A percentile compares a stretch with the other conserved stretches of the same genome.
These are phyloP conservation scores for Coriolopsis trogii DNA, from an alignment of 1,284 basidiomycete genomes.

Conservation along the genomic window DNA sequence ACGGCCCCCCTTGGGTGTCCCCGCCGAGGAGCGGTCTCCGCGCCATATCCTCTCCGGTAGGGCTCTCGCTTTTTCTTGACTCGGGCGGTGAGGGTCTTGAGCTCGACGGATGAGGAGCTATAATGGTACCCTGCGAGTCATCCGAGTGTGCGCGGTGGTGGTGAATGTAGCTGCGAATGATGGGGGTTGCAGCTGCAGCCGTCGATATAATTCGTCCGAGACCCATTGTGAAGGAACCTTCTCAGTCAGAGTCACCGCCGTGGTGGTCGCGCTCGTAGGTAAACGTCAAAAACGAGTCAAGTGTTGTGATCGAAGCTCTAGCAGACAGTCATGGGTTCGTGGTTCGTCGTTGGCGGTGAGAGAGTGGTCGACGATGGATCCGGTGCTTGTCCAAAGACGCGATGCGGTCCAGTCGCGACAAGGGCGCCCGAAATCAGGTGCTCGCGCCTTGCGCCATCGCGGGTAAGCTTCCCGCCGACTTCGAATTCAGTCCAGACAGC, in stretches of 20 bases:
- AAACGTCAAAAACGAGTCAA: background rate
- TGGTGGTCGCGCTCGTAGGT: too few relatives aligned
- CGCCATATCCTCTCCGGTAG: conserved; percentile 17
- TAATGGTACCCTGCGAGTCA: conserved; percentile 1
- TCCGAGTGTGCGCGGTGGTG: conserved; percentile 7
- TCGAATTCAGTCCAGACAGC: background rate
- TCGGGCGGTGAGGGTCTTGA: background rate
- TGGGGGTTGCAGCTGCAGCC: conserved; percentile 20
- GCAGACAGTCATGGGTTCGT: conserved; percentile 18
- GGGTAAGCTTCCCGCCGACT: background rate
- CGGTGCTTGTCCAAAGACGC: too few relatives aligned
- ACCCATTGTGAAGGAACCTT: conserved; percentile 17
- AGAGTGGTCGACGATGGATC: too few relatives aligned
- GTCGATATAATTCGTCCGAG: conserved; percentile 14
- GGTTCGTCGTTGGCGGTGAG: conserved; percentile 1
- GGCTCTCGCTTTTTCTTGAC: background rate
- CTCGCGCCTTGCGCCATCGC: background rate
- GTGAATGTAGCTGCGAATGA: conserved; percentile 12
- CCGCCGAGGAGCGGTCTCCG: conserved; percentile 24
- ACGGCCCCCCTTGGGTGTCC: background rate
- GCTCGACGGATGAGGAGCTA: background rate
- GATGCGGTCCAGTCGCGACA: background rate
- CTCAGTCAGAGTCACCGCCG: too few relatives aligned
- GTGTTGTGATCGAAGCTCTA: background rate
- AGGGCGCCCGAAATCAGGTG: conserved; percentile 9